These are phyloP conservation scores for Coemansia sp. DNA, from an alignment of 192 early-diverging fungal genomes.

Conservation along the genomic window DNA sequence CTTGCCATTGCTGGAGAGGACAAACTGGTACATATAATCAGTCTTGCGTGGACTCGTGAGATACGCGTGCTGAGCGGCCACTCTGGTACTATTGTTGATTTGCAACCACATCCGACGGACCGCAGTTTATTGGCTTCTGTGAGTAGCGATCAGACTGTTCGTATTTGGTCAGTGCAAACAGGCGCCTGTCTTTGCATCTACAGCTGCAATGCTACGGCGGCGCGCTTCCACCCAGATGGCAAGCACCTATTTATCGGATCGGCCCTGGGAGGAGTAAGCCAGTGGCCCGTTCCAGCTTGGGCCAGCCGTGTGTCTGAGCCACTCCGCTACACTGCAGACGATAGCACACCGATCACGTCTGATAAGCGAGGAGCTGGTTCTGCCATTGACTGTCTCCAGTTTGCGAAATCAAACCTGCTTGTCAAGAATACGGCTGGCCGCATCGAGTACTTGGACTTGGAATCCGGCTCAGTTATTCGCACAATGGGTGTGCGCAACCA, in stretches of 20 bases:
- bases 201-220: conserved; percentile 61
- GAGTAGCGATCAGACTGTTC: conserved; percentile 71
- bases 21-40: conserved; percentile 68
- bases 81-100: conserved; percentile 60
- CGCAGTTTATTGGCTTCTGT: conserved; percentile 69
- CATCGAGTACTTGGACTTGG: conserved; percentile 76
- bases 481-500: conserved; percentile 52
- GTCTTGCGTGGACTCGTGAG: conserved; percentile 73
- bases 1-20: conserved; percentile 71
- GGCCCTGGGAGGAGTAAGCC: conserved; percentile 55
- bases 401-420: conserved; percentile 66
- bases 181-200: conserved; percentile 66
- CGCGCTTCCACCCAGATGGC: conserved; percentile 72
- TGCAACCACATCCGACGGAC: conserved; percentile 73
- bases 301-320: not conserved
- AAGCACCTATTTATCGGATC: conserved; percentile 59
- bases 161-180: conserved; percentile 76
- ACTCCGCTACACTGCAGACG: conserved; percentile 16
- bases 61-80: conserved; percentile 65
- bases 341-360: conserved; percentile 26
- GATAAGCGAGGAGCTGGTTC: conserved; percentile 33
- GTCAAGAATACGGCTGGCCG: conserved; percentile 76
- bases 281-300: conserved; percentile 59
- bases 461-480: conserved; percentile 51
- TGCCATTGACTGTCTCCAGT: conserved; percentile 71